A percentile compares a stretch with the other conserved stretches of the same genome.
These are phyloP conservation scores for Sclerotinia minor DNA, from an alignment of 2,329 filamentous ascomycete species.

Conservation along the genomic window DNA sequence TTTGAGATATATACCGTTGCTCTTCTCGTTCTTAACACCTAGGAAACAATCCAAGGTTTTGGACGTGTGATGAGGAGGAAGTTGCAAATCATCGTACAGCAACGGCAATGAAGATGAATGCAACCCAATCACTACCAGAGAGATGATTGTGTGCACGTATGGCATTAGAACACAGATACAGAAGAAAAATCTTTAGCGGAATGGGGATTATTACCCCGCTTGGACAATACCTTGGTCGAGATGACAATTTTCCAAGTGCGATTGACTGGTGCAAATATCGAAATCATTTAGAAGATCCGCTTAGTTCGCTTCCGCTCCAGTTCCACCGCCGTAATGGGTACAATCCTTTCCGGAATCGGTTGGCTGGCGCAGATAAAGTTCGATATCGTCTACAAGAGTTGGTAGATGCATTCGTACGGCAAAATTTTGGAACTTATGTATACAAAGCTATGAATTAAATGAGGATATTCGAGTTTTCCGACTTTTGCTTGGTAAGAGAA, in stretches of 20 bases:
- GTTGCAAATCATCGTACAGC: not conserved
- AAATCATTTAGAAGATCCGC: too few species aligned
- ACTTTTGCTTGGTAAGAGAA: slow-evolving; percentile 16
- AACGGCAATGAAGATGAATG: not conserved
- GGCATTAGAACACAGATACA: too few species aligned
- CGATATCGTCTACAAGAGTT: not conserved
- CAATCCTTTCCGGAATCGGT: not conserved
- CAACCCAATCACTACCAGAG: not conserved
- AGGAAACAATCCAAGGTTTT: slow-evolving; percentile 37
- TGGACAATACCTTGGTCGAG: too few species aligned
- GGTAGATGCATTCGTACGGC: not conserved
- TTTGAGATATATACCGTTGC: slow-evolving; percentile 20
- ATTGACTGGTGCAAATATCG: too few species aligned
- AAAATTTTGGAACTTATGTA: slow-evolving; percentile 14
- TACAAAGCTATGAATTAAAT: slow-evolving; percentile 22
- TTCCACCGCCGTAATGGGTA: too few species aligned
- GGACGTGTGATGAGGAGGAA: not conserved
- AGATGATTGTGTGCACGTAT: too few species aligned
- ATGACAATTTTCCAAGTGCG: too few species aligned
- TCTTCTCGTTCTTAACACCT: slow-evolving; percentile 35
- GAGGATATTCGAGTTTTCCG: slow-evolving; percentile 29
- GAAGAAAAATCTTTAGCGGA: too few species aligned
- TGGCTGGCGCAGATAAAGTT: not conserved
- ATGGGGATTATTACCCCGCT: too few species aligned
- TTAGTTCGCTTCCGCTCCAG: too few species aligned